Evolutionary conservation across 139 green algal genomes (phyloP).

Genomic region (Auxenochlorella protothecoides): DNA sequence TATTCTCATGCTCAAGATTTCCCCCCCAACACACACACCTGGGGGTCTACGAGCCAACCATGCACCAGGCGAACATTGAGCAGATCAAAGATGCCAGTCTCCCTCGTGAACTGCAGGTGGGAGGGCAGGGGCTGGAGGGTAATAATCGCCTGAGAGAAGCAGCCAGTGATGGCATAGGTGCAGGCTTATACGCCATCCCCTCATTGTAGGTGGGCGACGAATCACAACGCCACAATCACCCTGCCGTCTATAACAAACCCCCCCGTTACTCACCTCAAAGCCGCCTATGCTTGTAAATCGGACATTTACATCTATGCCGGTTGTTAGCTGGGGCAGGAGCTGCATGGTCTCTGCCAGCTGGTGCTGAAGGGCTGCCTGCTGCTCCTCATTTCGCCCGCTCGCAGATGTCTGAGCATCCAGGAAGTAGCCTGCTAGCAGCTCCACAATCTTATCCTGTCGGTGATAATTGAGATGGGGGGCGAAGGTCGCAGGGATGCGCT

Average conservation of each 20-base stretch:
- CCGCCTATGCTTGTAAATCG: constrained; percentile 43
- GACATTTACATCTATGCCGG: constrained; percentile 95
- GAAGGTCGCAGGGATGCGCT: background rate
- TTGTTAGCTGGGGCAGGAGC: constrained; percentile 62
- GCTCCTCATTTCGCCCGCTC: constrained; percentile 14
- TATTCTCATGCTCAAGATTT: background rate
- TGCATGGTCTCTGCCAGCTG: constrained; percentile 49
- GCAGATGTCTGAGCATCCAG: constrained; percentile 1
- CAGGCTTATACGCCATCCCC: background rate
- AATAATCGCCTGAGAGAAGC: background rate
- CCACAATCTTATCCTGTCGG: constrained; percentile 47
- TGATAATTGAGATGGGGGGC: constrained; percentile 6
- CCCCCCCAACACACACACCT: constrained; percentile 15
- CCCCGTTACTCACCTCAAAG: constrained; percentile 27
- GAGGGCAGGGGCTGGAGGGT: constrained; percentile 18
- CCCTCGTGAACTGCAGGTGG: constrained; percentile 59
- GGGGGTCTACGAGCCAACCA: constrained; percentile 83
- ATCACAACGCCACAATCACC: background rate
- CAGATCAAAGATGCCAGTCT: constrained; percentile 90
- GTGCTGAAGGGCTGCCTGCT: constrained; percentile 46
- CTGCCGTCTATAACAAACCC: background rate
- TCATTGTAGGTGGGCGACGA: background rate
- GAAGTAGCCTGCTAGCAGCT: constrained; percentile 60
- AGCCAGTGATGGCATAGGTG: background rate
- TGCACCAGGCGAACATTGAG: constrained; percentile 84